phyloP scores from a whole-genome alignment of 208 protist species.

The Strigomonas galati region DNA sequence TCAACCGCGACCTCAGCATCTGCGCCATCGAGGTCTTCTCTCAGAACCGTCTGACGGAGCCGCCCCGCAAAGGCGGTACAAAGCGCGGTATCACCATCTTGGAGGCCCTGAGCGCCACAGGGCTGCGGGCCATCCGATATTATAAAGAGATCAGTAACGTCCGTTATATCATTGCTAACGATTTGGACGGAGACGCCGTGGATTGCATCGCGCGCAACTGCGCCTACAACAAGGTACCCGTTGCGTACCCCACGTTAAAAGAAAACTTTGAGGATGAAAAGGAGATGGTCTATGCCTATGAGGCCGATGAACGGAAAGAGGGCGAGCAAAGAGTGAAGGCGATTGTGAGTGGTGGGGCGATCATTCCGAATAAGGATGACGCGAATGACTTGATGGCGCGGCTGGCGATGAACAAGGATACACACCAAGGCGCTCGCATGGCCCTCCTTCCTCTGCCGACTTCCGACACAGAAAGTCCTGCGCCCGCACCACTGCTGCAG shows the following conservation, averaged over 20 bases:
- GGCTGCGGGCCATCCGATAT: constrained; percentile 97
- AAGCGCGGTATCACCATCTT: constrained; percentile 92
- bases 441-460: constrained; percentile 17
- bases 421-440: constrained; percentile 46
- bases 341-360: constrained; percentile 43
- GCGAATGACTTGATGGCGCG: constrained; percentile 90
- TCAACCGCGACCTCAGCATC: constrained; percentile 98
- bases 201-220: constrained; percentile 95
- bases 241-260: constrained; percentile 40
- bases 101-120: constrained; percentile 97
- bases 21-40: constrained; percentile 90
- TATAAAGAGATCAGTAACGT: constrained; percentile 95
- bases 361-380: constrained; percentile 93
- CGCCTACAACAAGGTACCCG: constrained; percentile 91
- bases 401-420: constrained; percentile 54
- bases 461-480: neutral
- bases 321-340: neutral
- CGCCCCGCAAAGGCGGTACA: constrained; percentile 56
- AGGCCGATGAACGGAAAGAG: no score
- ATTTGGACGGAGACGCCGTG: constrained; percentile 95
- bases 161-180: constrained; percentile 98
- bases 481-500: constrained; percentile 70
- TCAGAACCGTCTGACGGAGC: constrained; percentile 38
- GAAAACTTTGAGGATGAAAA: constrained; percentile 70
- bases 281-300: constrained; percentile 2